Evolutionary conservation across 1,284 basidiomycete genomes (phyloP).

Genomic region (Pseudozyma thailandica): DNA sequence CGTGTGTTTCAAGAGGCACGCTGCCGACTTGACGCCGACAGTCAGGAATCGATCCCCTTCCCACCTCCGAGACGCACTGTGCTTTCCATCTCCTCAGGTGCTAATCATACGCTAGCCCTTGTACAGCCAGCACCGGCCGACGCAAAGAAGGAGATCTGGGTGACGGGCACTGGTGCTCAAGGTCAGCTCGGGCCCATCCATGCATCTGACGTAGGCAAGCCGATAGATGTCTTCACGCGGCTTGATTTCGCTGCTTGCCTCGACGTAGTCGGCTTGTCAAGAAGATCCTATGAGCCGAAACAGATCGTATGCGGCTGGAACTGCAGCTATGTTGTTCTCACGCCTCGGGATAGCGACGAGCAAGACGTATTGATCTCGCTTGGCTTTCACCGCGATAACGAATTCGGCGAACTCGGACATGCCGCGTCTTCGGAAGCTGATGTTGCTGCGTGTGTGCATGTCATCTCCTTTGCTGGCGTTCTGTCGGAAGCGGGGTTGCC

Average conservation of each 20-base stretch:
- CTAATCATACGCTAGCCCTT: slow-evolving; percentile 44
- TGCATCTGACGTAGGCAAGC: neutral
- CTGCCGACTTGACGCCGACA: slow-evolving; percentile 2
- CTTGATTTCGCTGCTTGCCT: slow-evolving; percentile 16
- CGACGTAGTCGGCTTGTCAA: neutral
- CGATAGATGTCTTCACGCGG: slow-evolving; percentile 10
- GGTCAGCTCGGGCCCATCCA: slow-evolving; percentile 31
- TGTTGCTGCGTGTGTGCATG: slow-evolving; percentile 10
- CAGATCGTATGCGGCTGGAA: slow-evolving; percentile 44
- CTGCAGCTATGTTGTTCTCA: slow-evolving; percentile 39
- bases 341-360: no score
- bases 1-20: slow-evolving; percentile 12
- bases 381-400: slow-evolving; percentile 30
- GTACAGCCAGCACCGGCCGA: slow-evolving; percentile 1
- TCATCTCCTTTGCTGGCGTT: slow-evolving; percentile 18
- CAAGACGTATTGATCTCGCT: slow-evolving; percentile 34
- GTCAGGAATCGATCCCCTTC: slow-evolving; percentile 5
- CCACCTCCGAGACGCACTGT: slow-evolving; percentile 20
- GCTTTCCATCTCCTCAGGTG: slow-evolving; percentile 29
- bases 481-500: slow-evolving; percentile 15
- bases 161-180: slow-evolving; percentile 21
- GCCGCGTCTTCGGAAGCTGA: neutral
- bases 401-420: slow-evolving; percentile 40
- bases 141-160: slow-evolving; percentile 20
- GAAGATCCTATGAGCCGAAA: slow-evolving; percentile 7